Percentiles rank a stretch among this genome's conserved stretches.
Evolutionary conservation across 495 filamentous ascomycete genomes (phyloP).

Genomic region (Tuber umbilicatum): DNA sequence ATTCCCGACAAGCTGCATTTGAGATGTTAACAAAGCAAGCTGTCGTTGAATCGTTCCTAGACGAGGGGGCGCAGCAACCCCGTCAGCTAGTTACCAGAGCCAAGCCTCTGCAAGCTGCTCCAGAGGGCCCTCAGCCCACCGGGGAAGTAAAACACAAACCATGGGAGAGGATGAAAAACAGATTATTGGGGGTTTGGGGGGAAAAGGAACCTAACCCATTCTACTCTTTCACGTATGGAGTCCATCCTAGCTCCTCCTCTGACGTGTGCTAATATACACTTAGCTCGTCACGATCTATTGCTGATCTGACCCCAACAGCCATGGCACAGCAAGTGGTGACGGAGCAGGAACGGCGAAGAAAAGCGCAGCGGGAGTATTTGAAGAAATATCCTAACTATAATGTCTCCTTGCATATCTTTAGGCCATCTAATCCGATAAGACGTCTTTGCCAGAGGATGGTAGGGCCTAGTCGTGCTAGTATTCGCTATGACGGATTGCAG

Average conservation of each 20-base stretch:
- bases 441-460: slow-evolving; percentile 83
- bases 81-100: slow-evolving; percentile 12
- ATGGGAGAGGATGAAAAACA: slow-evolving; percentile 28
- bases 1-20: slow-evolving; percentile 49
- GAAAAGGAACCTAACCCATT: slow-evolving; percentile 81
- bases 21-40: slow-evolving; percentile 96
- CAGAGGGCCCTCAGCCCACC: not conserved
- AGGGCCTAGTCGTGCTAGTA: slow-evolving; percentile 77
- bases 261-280: slow-evolving; percentile 11
- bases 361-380: slow-evolving; percentile 83
- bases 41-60: slow-evolving; percentile 87
- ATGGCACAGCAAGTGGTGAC: slow-evolving; percentile 87
- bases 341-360: slow-evolving; percentile 71
- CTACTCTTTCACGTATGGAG: slow-evolving; percentile 54
- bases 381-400: slow-evolving; percentile 85
- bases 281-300: slow-evolving; percentile 48
- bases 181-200: slow-evolving; percentile 20
- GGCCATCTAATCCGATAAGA: slow-evolving; percentile 65
- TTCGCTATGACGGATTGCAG: slow-evolving; percentile 76
- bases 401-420: slow-evolving; percentile 82
- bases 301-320: slow-evolving; percentile 71
- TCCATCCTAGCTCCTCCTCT: not conserved
- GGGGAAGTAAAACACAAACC: slow-evolving; percentile 20
- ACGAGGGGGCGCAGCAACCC: slow-evolving; percentile 51
- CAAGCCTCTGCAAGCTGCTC: not conserved